Evolutionary conservation across 768 basidiomycete species (phyloP).

Genomic region (Russula earlei): DNA sequence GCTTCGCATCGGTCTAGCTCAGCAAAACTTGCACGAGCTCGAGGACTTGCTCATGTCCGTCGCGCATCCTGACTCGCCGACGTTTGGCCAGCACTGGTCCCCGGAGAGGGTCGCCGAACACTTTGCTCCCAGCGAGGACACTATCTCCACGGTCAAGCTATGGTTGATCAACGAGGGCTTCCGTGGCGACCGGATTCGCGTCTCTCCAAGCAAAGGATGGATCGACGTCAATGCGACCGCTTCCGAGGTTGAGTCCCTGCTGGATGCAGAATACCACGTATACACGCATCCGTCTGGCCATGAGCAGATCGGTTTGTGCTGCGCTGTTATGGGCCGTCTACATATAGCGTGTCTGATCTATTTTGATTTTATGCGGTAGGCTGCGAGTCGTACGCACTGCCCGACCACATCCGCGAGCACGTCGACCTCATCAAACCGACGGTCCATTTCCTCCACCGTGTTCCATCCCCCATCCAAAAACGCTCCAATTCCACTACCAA

Average conservation of each 20-base stretch:
- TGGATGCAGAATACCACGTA: slow-evolving; percentile 35
- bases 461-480: slow-evolving; percentile 1
- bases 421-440: slow-evolving; percentile 39
- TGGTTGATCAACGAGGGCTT: slow-evolving; percentile 36
- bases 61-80: slow-evolving; percentile 35
- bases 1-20: slow-evolving; percentile 37
- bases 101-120: slow-evolving; percentile 30
- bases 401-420: slow-evolving; percentile 30
- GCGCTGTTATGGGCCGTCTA: neutral
- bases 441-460: slow-evolving; percentile 30
- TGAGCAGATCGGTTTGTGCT: slow-evolving; percentile 30
- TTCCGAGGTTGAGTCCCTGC: slow-evolving; percentile 35
- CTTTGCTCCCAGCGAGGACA: slow-evolving; percentile 34
- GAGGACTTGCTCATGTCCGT: slow-evolving; percentile 36
- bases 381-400: slow-evolving; percentile 35
- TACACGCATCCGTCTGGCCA: slow-evolving; percentile 32
- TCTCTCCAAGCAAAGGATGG: slow-evolving; percentile 32
- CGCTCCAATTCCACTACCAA: slow-evolving; percentile 5
- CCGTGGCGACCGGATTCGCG: slow-evolving; percentile 27
- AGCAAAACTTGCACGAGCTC: slow-evolving; percentile 33
- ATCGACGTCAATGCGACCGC: slow-evolving; percentile 34
- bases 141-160: slow-evolving; percentile 29
- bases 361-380: slow-evolving; percentile 20
- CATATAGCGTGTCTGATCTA: neutral
- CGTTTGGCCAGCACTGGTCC: slow-evolving; percentile 40